Percentiles rank a stretch among this genome's conserved stretches.
Conservation (phyloP, 345 rosid genomes). For the Geranium rotundifolium region DNA sequence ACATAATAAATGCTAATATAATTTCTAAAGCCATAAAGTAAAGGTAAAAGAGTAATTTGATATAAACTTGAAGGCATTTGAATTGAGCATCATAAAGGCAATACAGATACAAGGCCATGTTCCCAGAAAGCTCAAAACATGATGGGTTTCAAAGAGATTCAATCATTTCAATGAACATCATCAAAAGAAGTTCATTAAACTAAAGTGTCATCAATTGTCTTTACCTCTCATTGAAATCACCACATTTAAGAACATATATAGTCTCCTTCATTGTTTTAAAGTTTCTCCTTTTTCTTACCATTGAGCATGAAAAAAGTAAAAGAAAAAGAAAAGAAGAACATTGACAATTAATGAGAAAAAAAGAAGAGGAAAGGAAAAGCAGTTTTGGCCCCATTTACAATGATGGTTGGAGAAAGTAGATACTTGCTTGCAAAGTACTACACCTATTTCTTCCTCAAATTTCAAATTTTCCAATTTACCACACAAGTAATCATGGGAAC, state of each 20-base stretch:
- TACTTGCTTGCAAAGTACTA: background rate
- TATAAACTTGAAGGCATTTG: background rate
- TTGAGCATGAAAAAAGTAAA: background rate
- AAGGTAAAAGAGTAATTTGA: background rate
- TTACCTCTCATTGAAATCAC: background rate
- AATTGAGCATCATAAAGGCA: background rate
- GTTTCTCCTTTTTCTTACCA: background rate
- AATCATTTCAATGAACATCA: background rate
- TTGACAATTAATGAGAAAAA: background rate
- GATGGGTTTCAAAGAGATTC: background rate
- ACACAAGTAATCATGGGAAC: too few species aligned
- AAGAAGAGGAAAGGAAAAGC: too few species aligned
- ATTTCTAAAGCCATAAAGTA: background rate
- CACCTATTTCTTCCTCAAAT: background rate
- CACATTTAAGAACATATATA: too few species aligned
- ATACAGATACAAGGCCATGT: background rate
- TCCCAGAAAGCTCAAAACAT: background rate
- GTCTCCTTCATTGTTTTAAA: background rate
- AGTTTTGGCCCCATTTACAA: conserved; percentile 6
- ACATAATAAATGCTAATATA: too few species aligned
- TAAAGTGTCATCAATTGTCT: conserved; percentile 2
- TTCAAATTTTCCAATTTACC: background rate
- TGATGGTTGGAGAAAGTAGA: background rate
- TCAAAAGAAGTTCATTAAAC: background rate
- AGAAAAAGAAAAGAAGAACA: background rate